Conservation (phyloP, 2,329 filamentous ascomycete genomes). For the Fusarium armeniacum region DNA sequence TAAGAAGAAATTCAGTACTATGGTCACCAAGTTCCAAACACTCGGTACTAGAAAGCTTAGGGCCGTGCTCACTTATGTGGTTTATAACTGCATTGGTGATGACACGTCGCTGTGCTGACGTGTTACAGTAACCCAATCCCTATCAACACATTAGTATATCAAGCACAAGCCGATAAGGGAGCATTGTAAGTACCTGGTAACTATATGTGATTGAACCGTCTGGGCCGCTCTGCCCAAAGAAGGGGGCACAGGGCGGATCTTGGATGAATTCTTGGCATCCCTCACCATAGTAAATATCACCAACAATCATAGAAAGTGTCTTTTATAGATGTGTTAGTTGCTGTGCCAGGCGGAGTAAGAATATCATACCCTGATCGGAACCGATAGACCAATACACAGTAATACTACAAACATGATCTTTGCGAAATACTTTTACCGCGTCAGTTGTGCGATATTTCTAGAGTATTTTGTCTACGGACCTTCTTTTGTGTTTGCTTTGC, state of each 20-base stretch:
- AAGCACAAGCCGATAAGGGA: not conserved
- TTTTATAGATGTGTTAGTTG: not conserved
- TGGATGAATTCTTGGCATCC: too few relatives aligned
- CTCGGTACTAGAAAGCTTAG: not conserved
- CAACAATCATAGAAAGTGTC: not conserved
- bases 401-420: not conserved
- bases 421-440: not conserved
- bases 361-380: not conserved
- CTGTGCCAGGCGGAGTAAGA: not conserved
- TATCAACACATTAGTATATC: not conserved
- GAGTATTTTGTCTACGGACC: fast-evolving
- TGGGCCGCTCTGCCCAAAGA: not conserved
- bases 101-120: not conserved
- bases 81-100: not conserved
- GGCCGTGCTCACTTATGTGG: fast-evolving
- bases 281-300: not conserved
- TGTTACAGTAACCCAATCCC: not conserved
- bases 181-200: not conserved
- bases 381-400: not conserved
- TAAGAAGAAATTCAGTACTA: not conserved
- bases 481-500: not conserved
- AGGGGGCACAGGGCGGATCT: not conserved
- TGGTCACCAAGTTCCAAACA: not conserved
- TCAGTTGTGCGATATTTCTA: not conserved
- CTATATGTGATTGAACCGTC: not conserved